phyloP scores from a whole-genome alignment of 1,284 basidiomycete species.

The Sanghuangporus weigelae region DNA sequence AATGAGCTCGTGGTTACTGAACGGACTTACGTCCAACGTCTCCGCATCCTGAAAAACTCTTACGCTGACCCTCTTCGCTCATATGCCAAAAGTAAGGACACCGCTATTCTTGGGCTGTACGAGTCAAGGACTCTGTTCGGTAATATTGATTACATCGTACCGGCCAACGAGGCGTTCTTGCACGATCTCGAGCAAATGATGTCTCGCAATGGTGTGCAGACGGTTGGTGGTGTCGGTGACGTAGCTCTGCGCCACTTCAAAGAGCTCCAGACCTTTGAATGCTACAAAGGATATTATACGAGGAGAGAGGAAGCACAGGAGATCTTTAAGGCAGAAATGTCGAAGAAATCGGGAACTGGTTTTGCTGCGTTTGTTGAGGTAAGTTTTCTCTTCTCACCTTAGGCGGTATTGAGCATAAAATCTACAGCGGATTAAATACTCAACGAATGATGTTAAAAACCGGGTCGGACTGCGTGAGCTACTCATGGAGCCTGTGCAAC shows the following conservation, averaged over 20 bases:
- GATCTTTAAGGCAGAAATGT: slow-evolving; percentile 81
- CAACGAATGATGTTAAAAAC: slow-evolving; percentile 75
- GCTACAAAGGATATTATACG: slow-evolving; percentile 86
- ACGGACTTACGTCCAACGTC: slow-evolving; percentile 34
- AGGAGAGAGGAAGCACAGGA: slow-evolving; percentile 92
- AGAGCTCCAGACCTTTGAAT: slow-evolving; percentile 77
- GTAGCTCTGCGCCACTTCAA: slow-evolving; percentile 84
- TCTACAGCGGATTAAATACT: slow-evolving; percentile 80
- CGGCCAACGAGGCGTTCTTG: slow-evolving; percentile 85
- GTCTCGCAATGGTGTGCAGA: slow-evolving; percentile 47
- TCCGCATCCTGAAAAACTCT: slow-evolving; percentile 68
- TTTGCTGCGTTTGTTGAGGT: slow-evolving; percentile 87
- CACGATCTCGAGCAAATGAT: slow-evolving; percentile 79
- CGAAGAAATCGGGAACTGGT: slow-evolving; percentile 61
- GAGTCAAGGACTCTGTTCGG: slow-evolving; percentile 92
- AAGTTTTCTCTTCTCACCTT: slow-evolving; percentile 27
- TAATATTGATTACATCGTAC: slow-evolving; percentile 86
- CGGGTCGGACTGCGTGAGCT: slow-evolving; percentile 90
- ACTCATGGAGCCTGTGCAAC: slow-evolving; percentile 99
- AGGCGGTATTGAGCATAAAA: slow-evolving; percentile 17
- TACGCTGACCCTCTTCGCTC: slow-evolving; percentile 89
- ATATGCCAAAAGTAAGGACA: slow-evolving; percentile 80
- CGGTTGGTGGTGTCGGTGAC: slow-evolving; percentile 74
- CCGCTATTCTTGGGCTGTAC: slow-evolving; percentile 82
- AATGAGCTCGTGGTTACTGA: slow-evolving; percentile 45